phyloP scores from a whole-genome alignment of 1,139 yeast genomes.

The Diutina neorugosa region DNA sequence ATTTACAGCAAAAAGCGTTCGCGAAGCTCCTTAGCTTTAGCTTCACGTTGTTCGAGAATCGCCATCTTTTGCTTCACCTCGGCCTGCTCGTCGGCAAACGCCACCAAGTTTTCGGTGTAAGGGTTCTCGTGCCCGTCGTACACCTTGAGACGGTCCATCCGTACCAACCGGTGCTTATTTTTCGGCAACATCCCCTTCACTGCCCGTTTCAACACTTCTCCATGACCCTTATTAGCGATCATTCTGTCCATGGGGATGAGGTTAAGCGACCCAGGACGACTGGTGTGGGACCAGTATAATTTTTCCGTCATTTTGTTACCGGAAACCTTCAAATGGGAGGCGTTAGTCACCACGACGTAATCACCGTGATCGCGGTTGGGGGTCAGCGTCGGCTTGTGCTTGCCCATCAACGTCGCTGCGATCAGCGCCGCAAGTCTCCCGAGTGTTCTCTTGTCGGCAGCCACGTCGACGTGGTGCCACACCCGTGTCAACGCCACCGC shows the following conservation, averaged over 20 bases:
- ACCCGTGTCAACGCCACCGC: constrained; percentile 71
- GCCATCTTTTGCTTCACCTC: constrained; percentile 30
- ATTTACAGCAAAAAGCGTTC: constrained; percentile 20
- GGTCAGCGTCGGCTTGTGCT: constrained; percentile 86
- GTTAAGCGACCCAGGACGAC: constrained; percentile 82
- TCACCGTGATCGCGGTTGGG: constrained; percentile 80
- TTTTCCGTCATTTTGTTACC: constrained; percentile 79
- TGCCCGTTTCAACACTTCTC: constrained; percentile 72
- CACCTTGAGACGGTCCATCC: constrained; percentile 76
- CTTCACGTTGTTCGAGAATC: constrained; percentile 27
- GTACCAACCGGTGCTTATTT: constrained; percentile 65
- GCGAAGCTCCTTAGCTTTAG: constrained; percentile 21
- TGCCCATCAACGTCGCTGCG: constrained; percentile 83
- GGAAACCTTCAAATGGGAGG: constrained; percentile 65
- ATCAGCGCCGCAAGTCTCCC: constrained; percentile 89
- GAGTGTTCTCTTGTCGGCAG: constrained; percentile 70
- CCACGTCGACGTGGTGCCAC: constrained; percentile 94
- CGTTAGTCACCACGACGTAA: constrained; percentile 92
- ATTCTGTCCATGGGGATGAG: constrained; percentile 73
- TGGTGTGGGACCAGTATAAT: constrained; percentile 84
- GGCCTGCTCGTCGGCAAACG: constrained; percentile 75
- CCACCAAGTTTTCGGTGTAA: constrained; percentile 68
- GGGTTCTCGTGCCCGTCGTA: constrained; percentile 88
- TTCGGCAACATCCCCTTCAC: constrained; percentile 96
- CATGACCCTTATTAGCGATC: constrained; percentile 70